Base-by-base conservation (phyloP, 345 rosid species). In the Pseudoturritis turrita region DNA sequence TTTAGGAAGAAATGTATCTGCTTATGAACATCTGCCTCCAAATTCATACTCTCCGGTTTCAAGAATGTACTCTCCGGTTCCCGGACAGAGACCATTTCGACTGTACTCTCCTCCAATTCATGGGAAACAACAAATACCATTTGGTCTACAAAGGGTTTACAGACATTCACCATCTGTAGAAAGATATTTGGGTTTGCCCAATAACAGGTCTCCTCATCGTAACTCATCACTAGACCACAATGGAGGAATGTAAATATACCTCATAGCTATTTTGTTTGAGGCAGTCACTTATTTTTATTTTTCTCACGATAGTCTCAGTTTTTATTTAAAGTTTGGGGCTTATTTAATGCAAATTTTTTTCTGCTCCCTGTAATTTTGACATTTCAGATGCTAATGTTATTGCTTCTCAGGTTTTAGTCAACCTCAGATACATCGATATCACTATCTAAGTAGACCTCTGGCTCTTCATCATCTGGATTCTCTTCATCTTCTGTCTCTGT, bases 391-490 rank as follows among this genome's bases (percentile, higher is more conserved):
- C 66, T 63, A 77, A 56, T 70, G 65, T 55, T 40, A 37, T 13
- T 76, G 35, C 10, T 45, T 35, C 43, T 33, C 67, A 31, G 26
- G 26, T 47, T 76, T 68, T 72, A 88, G 21, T 87, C 87, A 35
- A 58, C 78, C 55, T 83, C 86, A 8, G 82, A 80, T 40, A 78
- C 87, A 62, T 84, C 89, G 6, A 47, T 68, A 8, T 81, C 81
- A 70, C 81, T 74, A 54, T 84, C 82, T 62, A 79, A 44, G 70
- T 74, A 79, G 54, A 75, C 68, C 56, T 75, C 79, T 15, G 78
- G 69, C 43, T 60, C 75, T 80, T 82, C 82, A 12, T 57, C 66
- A 36, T 77, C 82, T 7, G 52, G 54, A 17, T 14, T 50, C 45
- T 71, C 59, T 36, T 70, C 84, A 73, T 54, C 76, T 66, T 80